Conservation (phyloP, 164 flowering plant species). For the Sextonia rubra region DNA sequence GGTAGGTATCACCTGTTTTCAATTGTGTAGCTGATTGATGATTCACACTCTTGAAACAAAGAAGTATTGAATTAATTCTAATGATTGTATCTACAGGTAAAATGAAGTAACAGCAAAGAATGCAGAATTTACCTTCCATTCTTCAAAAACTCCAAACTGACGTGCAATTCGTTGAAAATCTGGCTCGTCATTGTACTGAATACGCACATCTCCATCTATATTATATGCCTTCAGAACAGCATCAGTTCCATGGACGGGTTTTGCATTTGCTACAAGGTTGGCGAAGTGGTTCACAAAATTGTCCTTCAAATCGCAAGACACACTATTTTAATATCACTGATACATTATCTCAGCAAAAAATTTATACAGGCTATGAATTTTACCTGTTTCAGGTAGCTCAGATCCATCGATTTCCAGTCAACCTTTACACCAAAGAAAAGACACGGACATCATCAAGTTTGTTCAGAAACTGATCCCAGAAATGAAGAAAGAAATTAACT, state of each 20-base stretch:
- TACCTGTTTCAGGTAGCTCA: slow-evolving; percentile 88
- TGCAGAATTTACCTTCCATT: slow-evolving; percentile 75
- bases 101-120: neutral
- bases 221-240: slow-evolving; percentile 65
- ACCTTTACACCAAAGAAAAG: slow-evolving; percentile 35
- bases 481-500: neutral
- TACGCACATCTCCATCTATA: slow-evolving; percentile 77
- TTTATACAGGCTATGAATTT: slow-evolving; percentile 1
- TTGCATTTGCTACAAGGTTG: slow-evolving; percentile 61
- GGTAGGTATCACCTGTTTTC: neutral
- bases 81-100: neutral
- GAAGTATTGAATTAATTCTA: neutral
- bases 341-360: neutral
- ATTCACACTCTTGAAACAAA: neutral
- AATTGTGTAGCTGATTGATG: neutral
- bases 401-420: slow-evolving; percentile 90
- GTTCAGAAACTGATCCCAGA: neutral
- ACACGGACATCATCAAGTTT: slow-evolving; percentile 1
- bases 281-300: slow-evolving; percentile 64
- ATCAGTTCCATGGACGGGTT: slow-evolving; percentile 61
- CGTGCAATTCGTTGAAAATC: slow-evolving; percentile 74
- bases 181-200: slow-evolving; percentile 55
- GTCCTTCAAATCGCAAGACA: slow-evolving; percentile 40
- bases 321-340: neutral
- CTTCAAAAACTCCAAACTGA: slow-evolving; percentile 91